Evolutionary conservation across 2,329 filamentous ascomycete species (phyloP), one percentile per base, ranked within the genome.

Genomic region (Penicillium sp.): DNA sequence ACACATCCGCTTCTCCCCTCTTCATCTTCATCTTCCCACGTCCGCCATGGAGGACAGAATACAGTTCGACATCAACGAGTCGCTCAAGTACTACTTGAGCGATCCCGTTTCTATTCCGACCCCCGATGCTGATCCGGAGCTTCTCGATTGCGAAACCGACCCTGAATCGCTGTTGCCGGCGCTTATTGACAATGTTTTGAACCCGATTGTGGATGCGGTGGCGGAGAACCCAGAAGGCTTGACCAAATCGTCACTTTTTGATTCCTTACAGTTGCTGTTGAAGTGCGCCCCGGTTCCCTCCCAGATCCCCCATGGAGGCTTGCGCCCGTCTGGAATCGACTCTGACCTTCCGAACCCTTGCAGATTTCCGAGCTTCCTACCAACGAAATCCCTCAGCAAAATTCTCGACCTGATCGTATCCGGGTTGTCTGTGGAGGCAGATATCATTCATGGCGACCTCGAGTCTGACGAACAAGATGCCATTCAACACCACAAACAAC

Each of bases 21-120:
- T 53, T 51, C 48, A 48, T 48, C 49, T 38, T 45, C 54, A 4
- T 46, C 54, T 52, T 44, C 49, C 48, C 33, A 31, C 48, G 50
- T 35, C 56, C 85, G 87, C 79, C 67, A 88, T 88, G 77, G 80
- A 81, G 63, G 77, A 79, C 59, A 76, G 74, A 58, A 82, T 91
- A 70, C 82, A 87, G 67, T 99, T 99, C 76, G 90, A 97, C 73
- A 90, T 99, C 74, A 96, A 96, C 72, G 88, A 96, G 78, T 90
- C 91, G 60, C 87, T 97, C 73, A 96, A 96, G 80, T 84, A 90
- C 71, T 99, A 96, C 76, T 89, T 96, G 82, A 95, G 90, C 75
- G 92, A 97, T 71, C 92, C 94, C 8, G 79, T 85, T 41, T 83
- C 84, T 35, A 88, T 97, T 50, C 79, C 88, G 7, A 96, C 92